Conservation (phyloP, 169 alveolate genomes). For the Plasmodium ovale region DNA sequence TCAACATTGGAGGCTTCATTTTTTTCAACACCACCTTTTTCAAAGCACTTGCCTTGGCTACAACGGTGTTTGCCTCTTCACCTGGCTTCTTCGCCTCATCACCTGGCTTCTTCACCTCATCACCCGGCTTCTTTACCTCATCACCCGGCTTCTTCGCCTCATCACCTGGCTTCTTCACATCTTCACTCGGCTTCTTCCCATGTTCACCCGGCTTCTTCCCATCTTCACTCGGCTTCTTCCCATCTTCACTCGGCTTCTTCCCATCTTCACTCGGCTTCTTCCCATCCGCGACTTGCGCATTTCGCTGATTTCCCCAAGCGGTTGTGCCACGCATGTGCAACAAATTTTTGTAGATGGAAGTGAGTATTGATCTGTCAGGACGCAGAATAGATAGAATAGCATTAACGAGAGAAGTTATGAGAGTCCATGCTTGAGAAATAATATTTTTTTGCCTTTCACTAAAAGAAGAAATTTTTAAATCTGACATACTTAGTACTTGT, state of each 20-base stretch:
- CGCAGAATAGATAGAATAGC: constrained; percentile 8
- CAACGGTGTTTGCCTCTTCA: background rate
- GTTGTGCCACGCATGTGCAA: background rate
- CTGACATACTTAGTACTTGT: constrained; percentile 8
- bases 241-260: background rate
- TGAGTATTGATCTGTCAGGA: constrained; percentile 43
- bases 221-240: background rate
- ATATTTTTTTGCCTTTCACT: constrained; percentile 36
- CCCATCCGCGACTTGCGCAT: background rate
- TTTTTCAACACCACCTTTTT: constrained; percentile 1
- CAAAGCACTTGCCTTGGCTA: background rate
- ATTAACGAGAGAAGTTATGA: constrained; percentile 36
- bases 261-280: background rate
- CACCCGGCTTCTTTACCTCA: background rate
- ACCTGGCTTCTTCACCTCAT: background rate
- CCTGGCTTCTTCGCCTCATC: background rate
- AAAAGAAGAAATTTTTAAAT: constrained; percentile 34
- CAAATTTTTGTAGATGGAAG: constrained; percentile 45
- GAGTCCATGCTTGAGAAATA: constrained; percentile 54
- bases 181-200: background rate
- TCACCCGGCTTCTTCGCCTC: background rate
- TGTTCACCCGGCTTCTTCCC: background rate
- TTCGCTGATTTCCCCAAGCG: background rate
- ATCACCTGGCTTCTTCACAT: background rate
- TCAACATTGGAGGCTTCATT: constrained; percentile 4